These are phyloP conservation scores for Aspergillus aculeatinus DNA, from an alignment of 2,329 filamentous ascomycete species.

Conservation along the genomic window DNA sequence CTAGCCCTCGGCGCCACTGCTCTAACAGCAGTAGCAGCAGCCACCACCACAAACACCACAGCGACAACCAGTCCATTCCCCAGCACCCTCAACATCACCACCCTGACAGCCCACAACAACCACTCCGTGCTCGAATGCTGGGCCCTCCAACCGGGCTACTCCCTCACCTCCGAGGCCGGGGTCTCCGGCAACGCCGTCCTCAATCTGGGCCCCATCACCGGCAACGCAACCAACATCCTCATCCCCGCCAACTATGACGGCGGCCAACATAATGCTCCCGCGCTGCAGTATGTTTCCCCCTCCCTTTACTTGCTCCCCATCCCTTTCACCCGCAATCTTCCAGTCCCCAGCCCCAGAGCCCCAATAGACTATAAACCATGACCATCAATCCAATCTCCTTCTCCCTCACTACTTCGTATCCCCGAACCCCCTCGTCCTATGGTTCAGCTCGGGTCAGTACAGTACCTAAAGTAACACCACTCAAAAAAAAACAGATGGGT, in stretches of 20 bases:
- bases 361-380: not conserved
- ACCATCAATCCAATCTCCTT: too few species aligned
- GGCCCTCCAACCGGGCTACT: constrained; percentile 42
- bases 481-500: constrained; percentile 28
- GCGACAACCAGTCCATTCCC: constrained; percentile 1
- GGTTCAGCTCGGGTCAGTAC: too few species aligned
- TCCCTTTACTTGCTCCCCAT: not conserved
- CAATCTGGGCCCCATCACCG: constrained; percentile 31
- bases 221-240: constrained; percentile 38
- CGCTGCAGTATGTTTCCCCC: constrained; percentile 38
- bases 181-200: constrained; percentile 32
- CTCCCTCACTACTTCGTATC: too few species aligned
- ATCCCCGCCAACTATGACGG: constrained; percentile 41
- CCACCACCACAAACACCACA: not conserved
- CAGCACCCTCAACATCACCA: constrained; percentile 45
- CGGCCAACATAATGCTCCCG: constrained; percentile 46
- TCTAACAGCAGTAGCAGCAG: constrained; percentile 11
- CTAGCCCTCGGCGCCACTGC: constrained; percentile 14
- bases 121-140: constrained; percentile 50
- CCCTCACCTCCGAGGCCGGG: constrained; percentile 33
- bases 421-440: too few species aligned
- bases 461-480: not conserved
- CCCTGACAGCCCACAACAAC: constrained; percentile 38
- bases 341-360: too few species aligned
- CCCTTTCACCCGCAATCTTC: not conserved